These are phyloP conservation scores for Chrysanthemum lavandulifolium DNA, from an alignment of 129 eudicot genomes.

Conservation along the genomic window DNA sequence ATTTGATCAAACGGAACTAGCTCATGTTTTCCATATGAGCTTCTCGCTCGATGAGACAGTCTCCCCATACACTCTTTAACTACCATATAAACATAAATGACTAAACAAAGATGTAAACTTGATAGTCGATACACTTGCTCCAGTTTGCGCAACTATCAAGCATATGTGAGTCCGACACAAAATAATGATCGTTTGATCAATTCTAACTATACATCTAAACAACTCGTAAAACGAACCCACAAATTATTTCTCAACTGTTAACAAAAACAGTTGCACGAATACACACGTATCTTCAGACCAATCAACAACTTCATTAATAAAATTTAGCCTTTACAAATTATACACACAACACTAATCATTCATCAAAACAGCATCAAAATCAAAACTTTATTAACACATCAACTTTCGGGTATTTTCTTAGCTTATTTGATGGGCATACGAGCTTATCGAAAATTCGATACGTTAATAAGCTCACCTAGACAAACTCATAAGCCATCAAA, in stretches of 20 bases:
- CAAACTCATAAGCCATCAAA: no score
- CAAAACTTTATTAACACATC: neutral
- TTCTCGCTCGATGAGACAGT: no score
- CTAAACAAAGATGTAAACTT: neutral
- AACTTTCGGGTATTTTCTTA: no score
- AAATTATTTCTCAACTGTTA: no score
- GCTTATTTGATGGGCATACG: no score
- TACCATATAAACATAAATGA: neutral
- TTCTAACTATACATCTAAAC: slow-evolving; percentile 9
- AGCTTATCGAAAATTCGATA: no score
- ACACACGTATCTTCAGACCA: neutral
- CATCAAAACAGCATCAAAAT: neutral
- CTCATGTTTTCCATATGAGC: neutral
- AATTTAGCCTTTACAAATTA: neutral
- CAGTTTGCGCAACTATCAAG: neutral
- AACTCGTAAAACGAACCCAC: neutral
- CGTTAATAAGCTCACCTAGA: no score
- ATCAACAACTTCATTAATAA: neutral
- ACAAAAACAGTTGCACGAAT: neutral
- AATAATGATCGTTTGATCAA: neutral
- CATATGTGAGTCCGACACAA: neutral
- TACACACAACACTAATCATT: slow-evolving; percentile 9
- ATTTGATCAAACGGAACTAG: slow-evolving; percentile 6
- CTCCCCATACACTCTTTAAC: neutral
- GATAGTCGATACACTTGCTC: neutral